A percentile compares a stretch with the other conserved stretches of the same genome.
These are phyloP conservation scores for Acacia acuminata DNA, from an alignment of 306 rosid species.

Conservation along the genomic window DNA sequence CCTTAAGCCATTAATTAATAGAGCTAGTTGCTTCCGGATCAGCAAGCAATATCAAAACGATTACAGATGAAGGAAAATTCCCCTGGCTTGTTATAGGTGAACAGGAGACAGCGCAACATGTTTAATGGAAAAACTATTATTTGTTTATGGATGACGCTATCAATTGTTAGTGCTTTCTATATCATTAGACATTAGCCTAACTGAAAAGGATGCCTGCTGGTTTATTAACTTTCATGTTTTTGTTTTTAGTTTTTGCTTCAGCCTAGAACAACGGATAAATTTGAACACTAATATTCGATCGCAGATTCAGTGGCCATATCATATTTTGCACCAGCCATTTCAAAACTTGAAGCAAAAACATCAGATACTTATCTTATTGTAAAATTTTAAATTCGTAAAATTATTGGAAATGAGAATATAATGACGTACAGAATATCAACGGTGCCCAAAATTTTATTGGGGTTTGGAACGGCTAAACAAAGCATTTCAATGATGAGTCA, in stretches of 20 bases:
- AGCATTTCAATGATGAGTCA: neutral
- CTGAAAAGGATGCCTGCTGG: neutral
- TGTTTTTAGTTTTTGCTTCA: neutral
- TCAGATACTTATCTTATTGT: neutral
- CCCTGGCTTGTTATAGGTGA: too few relatives aligned
- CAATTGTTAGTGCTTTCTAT: conserved; percentile 40
- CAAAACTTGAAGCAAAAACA: neutral
- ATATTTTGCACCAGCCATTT: neutral
- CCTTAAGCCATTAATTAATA: too few relatives aligned
- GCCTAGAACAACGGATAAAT: neutral
- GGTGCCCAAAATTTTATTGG: neutral
- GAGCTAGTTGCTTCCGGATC: conserved; percentile 45
- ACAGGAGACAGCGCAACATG: neutral
- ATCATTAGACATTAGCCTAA: conserved; percentile 25
- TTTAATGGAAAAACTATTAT: neutral
- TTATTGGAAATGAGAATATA: neutral
- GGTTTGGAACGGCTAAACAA: neutral
- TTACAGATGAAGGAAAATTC: neutral
- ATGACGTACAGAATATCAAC: neutral
- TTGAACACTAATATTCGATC: neutral
- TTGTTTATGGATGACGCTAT: conserved; percentile 9
- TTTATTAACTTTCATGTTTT: neutral
- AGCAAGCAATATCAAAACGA: conserved; percentile 36
- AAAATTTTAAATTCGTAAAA: neutral
- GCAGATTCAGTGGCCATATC: neutral